Conservation (phyloP, 2,329 filamentous ascomycete genomes). For the Penicillium brevicompactum region DNA sequence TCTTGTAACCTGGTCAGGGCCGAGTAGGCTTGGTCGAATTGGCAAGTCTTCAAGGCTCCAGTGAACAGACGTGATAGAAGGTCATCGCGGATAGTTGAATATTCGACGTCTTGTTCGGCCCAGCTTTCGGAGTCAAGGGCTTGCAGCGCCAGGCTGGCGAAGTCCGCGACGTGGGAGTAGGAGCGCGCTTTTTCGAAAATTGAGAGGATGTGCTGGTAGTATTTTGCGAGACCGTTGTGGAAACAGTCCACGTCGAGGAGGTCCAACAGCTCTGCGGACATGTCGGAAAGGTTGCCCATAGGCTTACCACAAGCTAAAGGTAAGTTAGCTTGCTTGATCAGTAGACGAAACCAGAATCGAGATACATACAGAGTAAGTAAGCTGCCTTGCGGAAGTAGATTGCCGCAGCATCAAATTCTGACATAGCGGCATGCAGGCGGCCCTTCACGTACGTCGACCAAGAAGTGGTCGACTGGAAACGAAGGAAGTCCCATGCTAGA, state of each 20-base stretch:
- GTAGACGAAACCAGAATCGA: not conserved
- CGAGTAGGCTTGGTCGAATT: conserved; percentile 81
- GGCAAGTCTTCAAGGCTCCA: conserved; percentile 74
- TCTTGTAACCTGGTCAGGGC: conserved; percentile 75
- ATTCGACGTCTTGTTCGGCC: conserved; percentile 39
- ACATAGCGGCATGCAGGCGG: conserved; percentile 72
- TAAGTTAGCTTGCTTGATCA: conserved; percentile 19
- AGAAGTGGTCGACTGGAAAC: conserved; percentile 59
- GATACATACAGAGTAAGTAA: conserved; percentile 74
- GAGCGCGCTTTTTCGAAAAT: conserved; percentile 78
- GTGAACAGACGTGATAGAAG: conserved; percentile 83
- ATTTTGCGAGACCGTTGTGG: conserved; percentile 74
- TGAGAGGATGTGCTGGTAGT: conserved; percentile 82
- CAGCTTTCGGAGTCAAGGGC: conserved; percentile 49
- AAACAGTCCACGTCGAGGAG: conserved; percentile 70
- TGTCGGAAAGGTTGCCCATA: conserved; percentile 46
- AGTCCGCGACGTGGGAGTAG: conserved; percentile 81
- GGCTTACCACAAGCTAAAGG: conserved; percentile 46
- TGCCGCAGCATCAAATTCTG: conserved; percentile 73
- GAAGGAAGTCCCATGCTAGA: conserved; percentile 66
- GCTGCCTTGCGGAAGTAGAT: conserved; percentile 80
- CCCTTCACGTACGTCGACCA: conserved; percentile 80
- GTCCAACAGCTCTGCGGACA: conserved; percentile 67
- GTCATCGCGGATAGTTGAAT: conserved; percentile 59
- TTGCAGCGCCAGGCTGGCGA: conserved; percentile 74